Base-by-base conservation (phyloP, 148 eudicot species). In the Agrostemma githago region DNA sequence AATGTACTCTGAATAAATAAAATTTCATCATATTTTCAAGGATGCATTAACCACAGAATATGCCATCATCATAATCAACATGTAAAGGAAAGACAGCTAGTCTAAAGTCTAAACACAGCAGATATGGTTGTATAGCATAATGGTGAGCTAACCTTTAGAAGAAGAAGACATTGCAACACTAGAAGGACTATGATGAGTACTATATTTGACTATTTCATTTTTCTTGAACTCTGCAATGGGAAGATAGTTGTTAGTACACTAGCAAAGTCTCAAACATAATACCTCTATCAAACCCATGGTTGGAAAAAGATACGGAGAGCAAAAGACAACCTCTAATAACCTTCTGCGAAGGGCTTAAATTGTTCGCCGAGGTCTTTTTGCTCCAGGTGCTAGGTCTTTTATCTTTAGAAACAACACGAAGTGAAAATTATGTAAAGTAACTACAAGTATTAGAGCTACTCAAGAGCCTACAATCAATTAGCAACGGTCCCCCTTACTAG, bases 281-380 rank as follows among this genome's bases (percentile, higher is more conserved):
- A 38, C 76, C 70, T 9, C 14, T 9, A 51, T 11, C 56, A 48
- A 54, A 72, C 51, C 72, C 46, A 60, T 57, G 68, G 62, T 59
- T 48, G 20, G 20, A n/a, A 4, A 15, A 0, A 19, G 38, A 58
- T 8, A 20, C 8, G 72, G 57, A 44, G 53, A 41, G 48, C 61
- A 41, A 38, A 20, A 38, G 68, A 85, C 59, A 71, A 91, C 98
- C 98, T 91, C 83, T 80, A 20, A 94, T 88, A 56, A 91, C 80
- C 78, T 86, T 92, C 57, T 85, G 90, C 56, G 98, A 89, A n/a
- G 97, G 97, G 74, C 97, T 92, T 62, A 85, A 75, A 78, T 73
- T 87, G 66, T 70, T 74, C 1, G 73, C 75, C 57, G 79, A 69
- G 59, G 73, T 76, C 83, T 78, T 86, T 17, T 26, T 74, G 75